Evolutionary conservation across 2,329 filamentous ascomycete genomes (phyloP).

Genomic region (Fusarium haematococcum): DNA sequence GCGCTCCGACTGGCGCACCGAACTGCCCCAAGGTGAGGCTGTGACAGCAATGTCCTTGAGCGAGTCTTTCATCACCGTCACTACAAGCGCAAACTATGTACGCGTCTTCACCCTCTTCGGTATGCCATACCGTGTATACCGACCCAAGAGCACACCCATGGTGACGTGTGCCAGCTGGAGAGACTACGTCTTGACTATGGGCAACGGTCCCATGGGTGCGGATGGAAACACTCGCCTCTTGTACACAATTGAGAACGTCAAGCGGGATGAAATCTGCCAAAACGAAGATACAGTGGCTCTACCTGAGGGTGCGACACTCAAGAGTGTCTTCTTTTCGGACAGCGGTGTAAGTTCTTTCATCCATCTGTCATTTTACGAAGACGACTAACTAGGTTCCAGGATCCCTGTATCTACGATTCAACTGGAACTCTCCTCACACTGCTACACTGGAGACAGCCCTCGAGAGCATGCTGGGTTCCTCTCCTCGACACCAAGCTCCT

Average conservation of each 20-base stretch:
- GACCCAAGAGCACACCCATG: constrained; percentile 89
- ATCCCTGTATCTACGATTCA: constrained; percentile 96
- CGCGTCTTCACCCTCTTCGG: constrained; percentile 94
- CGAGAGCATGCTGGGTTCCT: constrained; percentile 90
- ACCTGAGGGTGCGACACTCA: constrained; percentile 77
- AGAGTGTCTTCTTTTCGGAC: constrained; percentile 92
- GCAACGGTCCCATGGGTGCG: constrained; percentile 86
- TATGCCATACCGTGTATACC: constrained; percentile 87
- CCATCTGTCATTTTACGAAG: background rate
- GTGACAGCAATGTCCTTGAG: constrained; percentile 91
- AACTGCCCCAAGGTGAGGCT: constrained; percentile 87
- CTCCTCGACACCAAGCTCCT: constrained; percentile 90
- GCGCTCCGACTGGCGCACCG: constrained; percentile 88
- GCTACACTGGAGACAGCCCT: constrained; percentile 88
- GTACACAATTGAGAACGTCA: constrained; percentile 95
- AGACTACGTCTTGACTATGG: constrained; percentile 96
- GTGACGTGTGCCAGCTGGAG: constrained; percentile 95
- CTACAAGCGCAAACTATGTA: constrained; percentile 88
- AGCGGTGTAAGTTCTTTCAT: constrained; percentile 72
- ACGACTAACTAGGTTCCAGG: constrained; percentile 59
- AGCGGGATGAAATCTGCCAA: constrained; percentile 92
- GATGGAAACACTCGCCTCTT: constrained; percentile 83
- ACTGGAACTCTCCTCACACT: constrained; percentile 89
- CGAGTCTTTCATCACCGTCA: constrained; percentile 90
- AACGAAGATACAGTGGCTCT: constrained; percentile 93